Conservation (phyloP, 768 basidiomycete genomes). For the Cytidiella melzeri region DNA sequence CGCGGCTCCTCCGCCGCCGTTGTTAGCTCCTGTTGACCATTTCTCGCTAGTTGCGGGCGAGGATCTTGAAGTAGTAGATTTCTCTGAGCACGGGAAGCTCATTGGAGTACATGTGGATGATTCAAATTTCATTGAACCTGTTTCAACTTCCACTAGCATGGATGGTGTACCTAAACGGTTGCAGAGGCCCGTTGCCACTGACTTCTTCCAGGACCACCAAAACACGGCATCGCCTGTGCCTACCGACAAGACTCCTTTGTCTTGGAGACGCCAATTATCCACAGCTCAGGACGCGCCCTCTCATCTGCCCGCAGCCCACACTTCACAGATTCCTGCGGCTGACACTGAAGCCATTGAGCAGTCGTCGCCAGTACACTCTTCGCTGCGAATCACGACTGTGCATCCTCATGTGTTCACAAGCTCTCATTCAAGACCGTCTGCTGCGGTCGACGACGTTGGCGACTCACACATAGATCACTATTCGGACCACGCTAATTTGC, state of each 20-base stretch:
- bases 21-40: conserved; percentile 29
- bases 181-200: conserved; percentile 53
- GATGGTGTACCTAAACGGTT: conserved; percentile 22
- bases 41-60: conserved; percentile 46
- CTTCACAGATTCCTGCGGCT: neutral
- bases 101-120: conserved; percentile 31
- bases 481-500: neutral
- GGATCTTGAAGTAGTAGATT: conserved; percentile 75
- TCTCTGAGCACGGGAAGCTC: conserved; percentile 69
- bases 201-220: conserved; percentile 59
- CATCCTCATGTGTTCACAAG: neutral
- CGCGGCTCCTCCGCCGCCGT: conserved; percentile 23
- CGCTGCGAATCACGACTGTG: conserved; percentile 6
- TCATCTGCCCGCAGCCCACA: neutral
- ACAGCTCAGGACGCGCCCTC: neutral
- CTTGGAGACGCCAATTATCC: conserved; percentile 37
- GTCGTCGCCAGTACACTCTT: neutral
- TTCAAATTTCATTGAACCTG: conserved; percentile 22
- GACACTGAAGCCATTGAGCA: conserved; percentile 1
- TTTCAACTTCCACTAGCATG: conserved; percentile 18
- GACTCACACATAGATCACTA: neutral
- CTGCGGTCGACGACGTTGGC: neutral
- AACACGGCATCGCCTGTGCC: neutral
- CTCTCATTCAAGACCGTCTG: neutral
- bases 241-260: conserved; percentile 5